These are phyloP conservation scores for Cladorrhinum sp. DNA, from an alignment of 2,329 filamentous ascomycete species.

Conservation along the genomic window DNA sequence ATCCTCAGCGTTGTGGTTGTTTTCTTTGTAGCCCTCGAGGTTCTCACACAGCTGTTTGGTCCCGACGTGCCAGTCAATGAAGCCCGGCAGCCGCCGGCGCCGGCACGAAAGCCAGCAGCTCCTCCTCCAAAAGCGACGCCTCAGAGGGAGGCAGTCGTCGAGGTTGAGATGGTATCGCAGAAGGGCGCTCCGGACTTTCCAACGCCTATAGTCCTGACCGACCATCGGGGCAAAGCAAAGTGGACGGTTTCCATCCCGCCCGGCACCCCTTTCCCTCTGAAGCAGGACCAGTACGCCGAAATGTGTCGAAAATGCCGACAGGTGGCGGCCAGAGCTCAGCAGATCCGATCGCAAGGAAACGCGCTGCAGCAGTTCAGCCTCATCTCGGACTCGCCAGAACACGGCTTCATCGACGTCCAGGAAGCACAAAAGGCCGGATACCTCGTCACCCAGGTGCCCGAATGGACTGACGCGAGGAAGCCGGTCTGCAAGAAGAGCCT, in stretches of 20 bases:
- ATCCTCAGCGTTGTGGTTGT: constrained; percentile 41
- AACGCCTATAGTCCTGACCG: constrained; percentile 67
- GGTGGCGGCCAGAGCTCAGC: constrained; percentile 56
- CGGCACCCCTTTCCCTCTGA: constrained; percentile 64
- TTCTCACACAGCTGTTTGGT: constrained; percentile 30
- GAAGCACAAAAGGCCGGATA: constrained; percentile 66
- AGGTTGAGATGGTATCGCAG: constrained; percentile 66
- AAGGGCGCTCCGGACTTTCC: constrained; percentile 67
- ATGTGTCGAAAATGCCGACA: constrained; percentile 67
- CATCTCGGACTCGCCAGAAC: constrained; percentile 56
- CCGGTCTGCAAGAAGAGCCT: constrained; percentile 66
- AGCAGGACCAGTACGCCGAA: constrained; percentile 61
- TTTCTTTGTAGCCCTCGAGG: constrained; percentile 50
- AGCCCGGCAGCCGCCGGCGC: not conserved
- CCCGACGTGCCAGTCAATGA: not conserved
- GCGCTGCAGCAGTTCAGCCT: constrained; percentile 37
- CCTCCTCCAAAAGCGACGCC: constrained; percentile 13
- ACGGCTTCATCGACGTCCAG: constrained; percentile 69
- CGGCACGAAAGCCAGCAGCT: constrained; percentile 11
- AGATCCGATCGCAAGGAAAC: constrained; percentile 44
- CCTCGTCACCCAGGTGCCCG: constrained; percentile 40
- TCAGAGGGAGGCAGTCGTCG: constrained; percentile 32
- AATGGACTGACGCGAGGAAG: constrained; percentile 37
- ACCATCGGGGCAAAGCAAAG: constrained; percentile 60
- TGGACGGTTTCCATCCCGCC: constrained; percentile 82